phyloP scores from a whole-genome alignment of 2,329 filamentous ascomycete species.

The Mariannaea sp. region DNA sequence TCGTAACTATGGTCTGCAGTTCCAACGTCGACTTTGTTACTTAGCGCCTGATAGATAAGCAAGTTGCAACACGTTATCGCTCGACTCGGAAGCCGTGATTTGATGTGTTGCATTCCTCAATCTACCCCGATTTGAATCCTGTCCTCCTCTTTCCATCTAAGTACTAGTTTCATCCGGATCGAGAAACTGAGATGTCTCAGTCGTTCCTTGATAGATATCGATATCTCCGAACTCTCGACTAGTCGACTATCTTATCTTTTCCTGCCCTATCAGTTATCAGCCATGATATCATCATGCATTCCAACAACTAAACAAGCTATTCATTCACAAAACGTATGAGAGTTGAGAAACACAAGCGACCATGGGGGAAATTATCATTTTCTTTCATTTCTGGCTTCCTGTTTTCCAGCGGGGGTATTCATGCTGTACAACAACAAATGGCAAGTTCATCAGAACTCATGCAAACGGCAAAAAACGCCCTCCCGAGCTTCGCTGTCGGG shows the following conservation, averaged over 20 bases:
- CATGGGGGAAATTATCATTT: constrained; percentile 9
- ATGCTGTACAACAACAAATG: constrained; percentile 24
- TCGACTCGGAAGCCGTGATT: background rate
- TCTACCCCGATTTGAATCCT: constrained; percentile 8
- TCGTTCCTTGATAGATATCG: too few species aligned
- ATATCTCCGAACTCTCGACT: too few species aligned
- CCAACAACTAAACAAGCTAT: background rate
- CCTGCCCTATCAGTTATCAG: too few species aligned
- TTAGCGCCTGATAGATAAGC: background rate
- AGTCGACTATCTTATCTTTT: too few species aligned
- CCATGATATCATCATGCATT: too few species aligned
- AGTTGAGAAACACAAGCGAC: too few species aligned
- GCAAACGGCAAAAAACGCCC: constrained; percentile 31
- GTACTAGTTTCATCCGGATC: too few species aligned
- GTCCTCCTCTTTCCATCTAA: too few species aligned
- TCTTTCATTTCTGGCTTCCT: constrained; percentile 9
- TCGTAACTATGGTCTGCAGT: background rate
- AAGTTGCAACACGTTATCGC: background rate
- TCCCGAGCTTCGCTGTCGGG: constrained; percentile 19
- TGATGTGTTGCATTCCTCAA: background rate
- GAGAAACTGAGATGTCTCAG: too few species aligned
- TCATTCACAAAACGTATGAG: too few species aligned
- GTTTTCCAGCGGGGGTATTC: constrained; percentile 27
- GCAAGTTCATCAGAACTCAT: constrained; percentile 22
- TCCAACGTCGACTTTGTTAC: background rate